Conservation (phyloP, 1,284 basidiomycete species). For the Exobasidium cylindrosporum region DNA sequence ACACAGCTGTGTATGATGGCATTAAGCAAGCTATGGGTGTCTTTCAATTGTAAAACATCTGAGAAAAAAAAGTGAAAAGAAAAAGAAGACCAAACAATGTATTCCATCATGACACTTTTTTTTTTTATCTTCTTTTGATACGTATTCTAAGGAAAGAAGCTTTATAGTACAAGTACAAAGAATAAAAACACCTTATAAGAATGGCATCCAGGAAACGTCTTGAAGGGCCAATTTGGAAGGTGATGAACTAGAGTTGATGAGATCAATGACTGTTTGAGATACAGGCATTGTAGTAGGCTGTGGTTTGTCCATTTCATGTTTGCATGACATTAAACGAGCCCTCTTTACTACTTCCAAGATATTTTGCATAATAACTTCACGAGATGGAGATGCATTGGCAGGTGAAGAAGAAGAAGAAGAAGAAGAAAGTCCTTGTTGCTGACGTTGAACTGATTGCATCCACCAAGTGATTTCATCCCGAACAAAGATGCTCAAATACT, state of each 20-base stretch:
- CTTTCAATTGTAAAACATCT: constrained; percentile 29
- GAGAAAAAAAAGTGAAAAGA: neutral
- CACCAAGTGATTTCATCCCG: constrained; percentile 86
- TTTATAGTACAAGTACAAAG: too few relatives aligned
- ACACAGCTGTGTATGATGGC: constrained; percentile 81
- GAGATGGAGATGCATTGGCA: neutral
- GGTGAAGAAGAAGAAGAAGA: neutral
- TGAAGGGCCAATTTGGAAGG: constrained; percentile 62
- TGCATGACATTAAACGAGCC: constrained; percentile 80
- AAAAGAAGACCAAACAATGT: neutral
- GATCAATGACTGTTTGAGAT: constrained; percentile 72
- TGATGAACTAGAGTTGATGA: constrained; percentile 68
- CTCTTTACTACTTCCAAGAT: constrained; percentile 79
- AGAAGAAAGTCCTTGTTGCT: constrained; percentile 18
- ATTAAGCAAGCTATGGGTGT: constrained; percentile 61
- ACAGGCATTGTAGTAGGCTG: constrained; percentile 16
- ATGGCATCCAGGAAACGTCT: constrained; percentile 44
- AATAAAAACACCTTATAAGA: too few relatives aligned
- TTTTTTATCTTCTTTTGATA: too few relatives aligned
- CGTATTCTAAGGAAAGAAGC: too few relatives aligned
- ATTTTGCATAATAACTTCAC: constrained; percentile 71
- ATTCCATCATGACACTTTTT: neutral
- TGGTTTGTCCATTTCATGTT: constrained; percentile 70
- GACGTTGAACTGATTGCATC: constrained; percentile 55
- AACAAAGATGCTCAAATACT: constrained; percentile 82